Evolutionary conservation across 164 flowering plant species (phyloP), one percentile per base, ranked within the genome.

Genomic region (Buxus sempervirens): DNA sequence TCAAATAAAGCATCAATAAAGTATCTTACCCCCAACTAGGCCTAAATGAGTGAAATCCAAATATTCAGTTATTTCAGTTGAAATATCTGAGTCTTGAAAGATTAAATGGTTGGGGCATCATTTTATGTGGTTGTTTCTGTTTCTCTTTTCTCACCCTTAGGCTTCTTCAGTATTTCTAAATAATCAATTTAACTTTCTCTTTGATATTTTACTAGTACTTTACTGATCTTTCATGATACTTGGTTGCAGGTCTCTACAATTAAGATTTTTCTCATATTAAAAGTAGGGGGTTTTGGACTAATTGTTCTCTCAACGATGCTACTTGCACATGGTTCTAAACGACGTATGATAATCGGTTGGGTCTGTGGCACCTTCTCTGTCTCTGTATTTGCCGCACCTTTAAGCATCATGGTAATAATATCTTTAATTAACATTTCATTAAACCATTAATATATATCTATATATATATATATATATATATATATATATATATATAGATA

Each of bases 341-440:
- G 88, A 26, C 41, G 75, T 3, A 16, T 61, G 0, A 60, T 73
- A 13, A 79, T 92, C 2, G 97, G 97, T 20, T 88, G 91, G 93
- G 81, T 86, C n/a, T 82, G 89, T 53, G 85, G 87, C 0, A 75
- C 69, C 3, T 84, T 85, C 64, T 83, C 91, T 0, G 78, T 86
- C 32, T 61, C 80, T 54, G 91, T 88, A 19, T 91, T 80, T 54
- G 93, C 86, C 5, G 85, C 97, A 60, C 96, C 97, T 22, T 85
- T 91, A 4, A 81, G 87, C 68, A 77, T 87, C 73, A 88, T 91
- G 75, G 97, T 91, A 78, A 61, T 48, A n/a, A n/a, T n/a, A n/a
- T n/a, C n/a, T n/a, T n/a, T n/a, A n/a, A n/a, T n/a, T n/a, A n/a
- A n/a, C 9, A 20, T 10, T 10, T 5, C 19, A 25, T 26, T 12